Evolutionary conservation across 2,329 filamentous ascomycete genomes (phyloP), one percentile per base, ranked within the genome.

Genomic region (Rasamsonia emersonii): DNA sequence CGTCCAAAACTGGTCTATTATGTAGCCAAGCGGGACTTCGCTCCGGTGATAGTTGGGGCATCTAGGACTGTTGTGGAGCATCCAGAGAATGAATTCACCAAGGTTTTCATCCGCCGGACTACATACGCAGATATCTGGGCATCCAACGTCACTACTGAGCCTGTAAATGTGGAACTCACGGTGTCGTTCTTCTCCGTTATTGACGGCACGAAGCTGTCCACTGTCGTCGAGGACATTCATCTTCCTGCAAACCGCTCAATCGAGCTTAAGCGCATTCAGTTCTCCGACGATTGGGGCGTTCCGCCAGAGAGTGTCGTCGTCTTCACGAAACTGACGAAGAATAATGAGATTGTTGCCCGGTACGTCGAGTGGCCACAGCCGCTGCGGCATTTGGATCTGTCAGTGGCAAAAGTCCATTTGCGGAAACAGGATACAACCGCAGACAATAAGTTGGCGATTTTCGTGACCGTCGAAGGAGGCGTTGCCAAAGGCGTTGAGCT

Each of bases 1-100:
- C 65, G 72, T 13, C 74, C 73, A 26, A 78, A 78, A 50, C 70
- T 71, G 17, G 72, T 73, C 17, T 78, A 74, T 53, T 78, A 76
- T 42, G 69, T 72, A 2, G 71, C 77, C 48, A 66, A 70, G 37
- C 61, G 74, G 19, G 71, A 71, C 3, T 55, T 77, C 35, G 69
- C 67, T 13, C 71, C 71, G 1, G 57, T 77, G 24, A 72, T 72
- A 0, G 60, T 78, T 2, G 71, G 69, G 74, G 70, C 41, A 68
- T 75, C 3, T 66, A 69, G 21, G 71, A 76, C 51, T n/a, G n/a
- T n/a, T n/a, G n/a, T n/a, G n/a, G 71, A 71, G 6, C 62, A 70
- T 27, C 68, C 72, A 15, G 67, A 70, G 4, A 66, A 65, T 38
- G 63, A 55, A 3, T n/a, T n/a, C n/a, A 70, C 67, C 49, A 61